Evolutionary conservation across 2,329 filamentous ascomycete genomes (phyloP).

Genomic region (Magnaporthiopsis poae): DNA sequence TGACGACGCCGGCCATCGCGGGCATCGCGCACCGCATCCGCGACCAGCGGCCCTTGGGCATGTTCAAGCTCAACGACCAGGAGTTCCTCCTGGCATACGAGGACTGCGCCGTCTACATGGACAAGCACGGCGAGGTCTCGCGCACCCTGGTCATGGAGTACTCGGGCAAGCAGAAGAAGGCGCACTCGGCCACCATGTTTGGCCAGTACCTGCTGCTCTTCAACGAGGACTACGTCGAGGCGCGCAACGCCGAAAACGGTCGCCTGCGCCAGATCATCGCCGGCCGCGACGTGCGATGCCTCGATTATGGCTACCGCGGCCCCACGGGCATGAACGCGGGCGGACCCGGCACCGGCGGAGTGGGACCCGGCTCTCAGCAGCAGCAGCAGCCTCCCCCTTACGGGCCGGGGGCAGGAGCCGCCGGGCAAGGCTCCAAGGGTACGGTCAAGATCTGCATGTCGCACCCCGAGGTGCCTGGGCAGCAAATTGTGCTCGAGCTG

Average conservation of each 20-base stretch:
- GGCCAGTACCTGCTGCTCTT: constrained; percentile 87
- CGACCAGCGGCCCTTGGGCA: constrained; percentile 77
- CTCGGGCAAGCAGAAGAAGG: constrained; percentile 73
- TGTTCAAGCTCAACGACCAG: constrained; percentile 88
- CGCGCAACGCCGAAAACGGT: constrained; percentile 92
- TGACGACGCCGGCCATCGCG: constrained; percentile 65
- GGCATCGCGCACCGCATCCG: constrained; percentile 78
- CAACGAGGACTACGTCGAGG: constrained; percentile 92
- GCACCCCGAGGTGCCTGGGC: constrained; percentile 75
- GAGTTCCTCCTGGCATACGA: constrained; percentile 92
- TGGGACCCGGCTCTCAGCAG: constrained; percentile 9
- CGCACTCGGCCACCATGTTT: constrained; percentile 76
- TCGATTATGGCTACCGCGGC: constrained; percentile 72
- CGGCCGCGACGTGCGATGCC: constrained; percentile 75
- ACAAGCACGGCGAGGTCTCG: constrained; percentile 93
- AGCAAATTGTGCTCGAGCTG: constrained; percentile 85
- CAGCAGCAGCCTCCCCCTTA: constrained; percentile 6
- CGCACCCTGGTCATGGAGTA: constrained; percentile 97
- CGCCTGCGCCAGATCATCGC: constrained; percentile 87
- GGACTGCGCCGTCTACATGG: constrained; percentile 93
- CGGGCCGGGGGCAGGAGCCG: constrained; percentile 4
- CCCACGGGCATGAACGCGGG: constrained; percentile 34
- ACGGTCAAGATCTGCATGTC: constrained; percentile 93
- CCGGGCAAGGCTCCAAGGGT: constrained; percentile 44
- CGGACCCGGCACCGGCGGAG: constrained; percentile 25